Percentiles rank a stretch among this genome's conserved stretches.
Evolutionary conservation across 345 rosid genomes (phyloP).

Genomic region (Sonneratia alba): DNA sequence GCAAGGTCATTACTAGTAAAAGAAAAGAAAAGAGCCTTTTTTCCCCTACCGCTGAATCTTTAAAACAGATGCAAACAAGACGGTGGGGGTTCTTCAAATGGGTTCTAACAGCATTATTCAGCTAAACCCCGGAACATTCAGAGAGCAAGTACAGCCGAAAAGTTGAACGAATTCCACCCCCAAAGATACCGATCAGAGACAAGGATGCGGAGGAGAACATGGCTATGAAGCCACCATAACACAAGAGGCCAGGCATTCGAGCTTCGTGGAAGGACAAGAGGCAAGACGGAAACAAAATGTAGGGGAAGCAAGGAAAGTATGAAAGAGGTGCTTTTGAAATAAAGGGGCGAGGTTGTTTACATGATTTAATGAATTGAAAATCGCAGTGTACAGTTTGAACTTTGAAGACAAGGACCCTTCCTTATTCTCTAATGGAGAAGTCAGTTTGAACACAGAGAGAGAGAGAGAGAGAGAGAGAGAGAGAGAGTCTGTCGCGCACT

Average conservation of each 20-base stretch:
- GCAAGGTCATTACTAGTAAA: not conserved
- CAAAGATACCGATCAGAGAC: constrained; percentile 9
- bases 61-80: not conserved
- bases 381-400: not conserved
- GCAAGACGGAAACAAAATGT: not conserved
- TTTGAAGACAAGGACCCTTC: constrained; percentile 4
- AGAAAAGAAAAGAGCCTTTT: not conserved
- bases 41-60: not conserved
- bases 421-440: constrained; percentile 6
- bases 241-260: not conserved
- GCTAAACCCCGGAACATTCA: constrained; percentile 9
- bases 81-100: constrained; percentile 1
- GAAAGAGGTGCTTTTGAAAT: constrained; percentile 1
- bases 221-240: not conserved
- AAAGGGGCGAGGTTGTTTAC: not conserved
- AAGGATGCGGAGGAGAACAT: not conserved
- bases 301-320: not conserved
- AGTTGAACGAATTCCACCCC: constrained; percentile 14
- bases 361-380: not conserved
- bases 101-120: constrained; percentile 1
- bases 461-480: not conserved
- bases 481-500: not conserved
- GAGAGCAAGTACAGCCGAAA: constrained; percentile 9
- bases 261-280: not conserved
- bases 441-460: not conserved